Percentiles rank a stretch among this genome's conserved stretches.
Conservation (phyloP, 768 basidiomycete species). For the Tulasnella sp. region DNA sequence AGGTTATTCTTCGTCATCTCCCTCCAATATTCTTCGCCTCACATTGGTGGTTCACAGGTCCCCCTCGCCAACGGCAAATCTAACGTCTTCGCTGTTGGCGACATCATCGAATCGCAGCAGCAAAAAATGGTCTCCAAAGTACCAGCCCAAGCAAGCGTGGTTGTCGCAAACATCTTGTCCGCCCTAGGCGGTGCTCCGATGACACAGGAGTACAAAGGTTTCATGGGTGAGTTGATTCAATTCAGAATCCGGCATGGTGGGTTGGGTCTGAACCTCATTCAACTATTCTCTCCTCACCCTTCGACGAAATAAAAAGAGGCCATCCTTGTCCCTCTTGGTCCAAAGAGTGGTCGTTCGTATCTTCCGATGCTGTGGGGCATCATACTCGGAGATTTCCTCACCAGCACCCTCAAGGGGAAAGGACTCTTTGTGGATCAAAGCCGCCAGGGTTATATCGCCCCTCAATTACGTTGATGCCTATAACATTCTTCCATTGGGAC, state of each 20-base stretch:
- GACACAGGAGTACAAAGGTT: slow-evolving; percentile 10
- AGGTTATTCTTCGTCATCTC: background rate
- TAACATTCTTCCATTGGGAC: too few relatives aligned
- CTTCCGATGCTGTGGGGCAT: slow-evolving; percentile 18
- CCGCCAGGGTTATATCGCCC: too few relatives aligned
- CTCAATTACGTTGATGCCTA: too few relatives aligned
- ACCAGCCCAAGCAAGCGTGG: slow-evolving; percentile 13
- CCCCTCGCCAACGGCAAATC: slow-evolving; percentile 14
- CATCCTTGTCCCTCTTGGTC: slow-evolving; percentile 1
- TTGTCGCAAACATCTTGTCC: slow-evolving; percentile 16
- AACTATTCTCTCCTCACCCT: background rate
- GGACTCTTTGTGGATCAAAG: too few relatives aligned
- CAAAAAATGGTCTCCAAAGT: slow-evolving; percentile 19
- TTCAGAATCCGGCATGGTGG: too few relatives aligned
- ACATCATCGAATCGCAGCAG: slow-evolving; percentile 19
- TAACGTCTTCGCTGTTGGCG: slow-evolving; percentile 20
- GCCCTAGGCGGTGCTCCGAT: background rate
- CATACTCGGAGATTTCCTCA: slow-evolving; percentile 16
- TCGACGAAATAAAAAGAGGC: background rate
- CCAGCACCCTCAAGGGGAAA: too few relatives aligned
- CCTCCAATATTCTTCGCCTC: too few relatives aligned
- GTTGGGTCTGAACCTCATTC: background rate
- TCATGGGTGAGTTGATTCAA: background rate
- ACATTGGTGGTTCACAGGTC: too few relatives aligned
- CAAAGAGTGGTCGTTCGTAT: background rate